Evolutionary conservation across 1,284 basidiomycete genomes (phyloP).

Genomic region (Cryptococcus sp.): DNA sequence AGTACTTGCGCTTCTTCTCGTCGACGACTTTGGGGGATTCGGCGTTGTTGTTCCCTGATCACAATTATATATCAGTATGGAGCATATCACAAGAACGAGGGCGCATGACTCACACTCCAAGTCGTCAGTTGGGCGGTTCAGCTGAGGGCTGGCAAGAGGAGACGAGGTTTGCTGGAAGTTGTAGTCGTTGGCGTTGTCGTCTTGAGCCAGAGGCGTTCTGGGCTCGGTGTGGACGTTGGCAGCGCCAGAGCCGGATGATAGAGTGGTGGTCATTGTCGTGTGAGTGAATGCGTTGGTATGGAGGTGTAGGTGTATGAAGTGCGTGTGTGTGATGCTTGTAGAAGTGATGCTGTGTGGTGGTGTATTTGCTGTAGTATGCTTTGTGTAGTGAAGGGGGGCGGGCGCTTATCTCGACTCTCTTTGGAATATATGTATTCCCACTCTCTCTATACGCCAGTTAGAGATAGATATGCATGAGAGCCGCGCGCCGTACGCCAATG

Average conservation of each 20-base stretch:
- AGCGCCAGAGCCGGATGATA: too few relatives aligned
- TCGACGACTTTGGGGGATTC: constrained; percentile 11
- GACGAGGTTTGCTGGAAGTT: too few relatives aligned
- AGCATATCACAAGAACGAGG: not conserved
- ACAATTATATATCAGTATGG: not conserved
- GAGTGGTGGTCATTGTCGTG: too few relatives aligned
- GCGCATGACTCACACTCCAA: not conserved
- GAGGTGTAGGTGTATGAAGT: too few relatives aligned
- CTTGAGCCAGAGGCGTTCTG: too few relatives aligned
- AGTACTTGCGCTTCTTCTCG: constrained; percentile 18
- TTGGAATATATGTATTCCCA: not conserved
- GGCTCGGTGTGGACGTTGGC: too few relatives aligned
- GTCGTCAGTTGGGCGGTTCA: not conserved
- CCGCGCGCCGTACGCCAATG: not conserved
- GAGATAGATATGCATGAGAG: not conserved
- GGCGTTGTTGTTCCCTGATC: not conserved
- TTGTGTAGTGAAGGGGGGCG: not conserved
- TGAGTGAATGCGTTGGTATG: too few relatives aligned
- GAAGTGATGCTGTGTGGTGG: not conserved
- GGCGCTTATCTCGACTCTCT: too few relatives aligned
- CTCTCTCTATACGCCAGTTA: not conserved
- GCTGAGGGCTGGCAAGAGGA: too few relatives aligned
- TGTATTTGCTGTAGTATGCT: not conserved
- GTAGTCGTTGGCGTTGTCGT: too few relatives aligned
- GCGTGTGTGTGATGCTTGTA: not conserved